Percentiles rank a stretch among this genome's conserved stretches.
Conservation (phyloP, 2,329 filamentous ascomycete species). For the Aspergillus nomiae region DNA sequence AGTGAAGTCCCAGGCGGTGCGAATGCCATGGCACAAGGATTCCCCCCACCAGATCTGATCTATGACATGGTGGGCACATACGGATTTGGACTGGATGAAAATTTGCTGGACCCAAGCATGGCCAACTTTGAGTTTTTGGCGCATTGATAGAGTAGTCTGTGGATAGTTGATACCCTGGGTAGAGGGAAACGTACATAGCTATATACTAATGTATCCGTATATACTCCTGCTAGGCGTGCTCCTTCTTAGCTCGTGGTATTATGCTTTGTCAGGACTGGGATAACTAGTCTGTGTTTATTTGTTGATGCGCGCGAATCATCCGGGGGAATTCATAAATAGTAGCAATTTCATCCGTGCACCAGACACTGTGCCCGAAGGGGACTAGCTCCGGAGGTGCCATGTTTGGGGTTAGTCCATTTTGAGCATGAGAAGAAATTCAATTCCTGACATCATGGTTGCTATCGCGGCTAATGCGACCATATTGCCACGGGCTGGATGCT, state of each 20-base stretch:
- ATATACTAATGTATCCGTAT: background rate
- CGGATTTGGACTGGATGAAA: constrained; percentile 45
- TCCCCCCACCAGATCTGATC: constrained; percentile 44
- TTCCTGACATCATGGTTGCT: constrained; percentile 9
- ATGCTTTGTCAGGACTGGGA: background rate
- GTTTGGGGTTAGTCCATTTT: background rate
- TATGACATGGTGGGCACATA: constrained; percentile 49
- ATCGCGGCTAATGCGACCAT: background rate
- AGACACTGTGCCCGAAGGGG: background rate
- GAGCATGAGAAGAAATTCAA: background rate
- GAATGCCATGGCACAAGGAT: constrained; percentile 45
- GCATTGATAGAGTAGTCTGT: constrained; percentile 21
- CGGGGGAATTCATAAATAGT: background rate
- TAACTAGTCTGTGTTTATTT: background rate
- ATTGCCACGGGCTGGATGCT: background rate
- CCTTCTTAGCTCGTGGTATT: background rate
- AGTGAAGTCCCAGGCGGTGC: constrained; percentile 41
- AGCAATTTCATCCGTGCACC: background rate
- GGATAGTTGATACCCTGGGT: constrained; percentile 2
- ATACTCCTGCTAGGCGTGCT: background rate
- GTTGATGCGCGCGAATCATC: background rate
- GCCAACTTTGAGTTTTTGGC: constrained; percentile 43
- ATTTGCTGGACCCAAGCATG: constrained; percentile 45
- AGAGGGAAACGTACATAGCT: background rate
- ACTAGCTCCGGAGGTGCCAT: background rate